Percentiles rank a stretch among this genome's conserved stretches.
Conservation (phyloP, 768 basidiomycete species). For the Mrakia frigida region DNA sequence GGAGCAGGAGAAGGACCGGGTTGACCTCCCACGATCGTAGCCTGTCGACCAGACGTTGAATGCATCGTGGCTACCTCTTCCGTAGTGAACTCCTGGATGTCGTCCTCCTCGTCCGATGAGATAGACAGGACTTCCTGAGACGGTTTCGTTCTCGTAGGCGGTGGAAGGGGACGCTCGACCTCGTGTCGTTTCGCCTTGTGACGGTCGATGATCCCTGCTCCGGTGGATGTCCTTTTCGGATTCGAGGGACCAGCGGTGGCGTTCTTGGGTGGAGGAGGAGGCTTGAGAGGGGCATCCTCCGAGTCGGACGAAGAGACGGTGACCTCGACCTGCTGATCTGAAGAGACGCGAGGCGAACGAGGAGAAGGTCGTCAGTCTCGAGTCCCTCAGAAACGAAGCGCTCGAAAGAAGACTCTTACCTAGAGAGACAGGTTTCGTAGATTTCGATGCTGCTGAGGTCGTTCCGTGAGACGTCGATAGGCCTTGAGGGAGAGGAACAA, state of each 20-base stretch:
- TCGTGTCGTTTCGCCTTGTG: not conserved
- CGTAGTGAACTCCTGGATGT: not conserved
- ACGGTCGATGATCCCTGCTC: not conserved
- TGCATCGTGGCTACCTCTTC: too few relatives aligned
- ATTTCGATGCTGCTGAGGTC: too few relatives aligned
- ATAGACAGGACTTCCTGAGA: not conserved
- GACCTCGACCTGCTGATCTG: too few relatives aligned
- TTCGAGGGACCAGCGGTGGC: not conserved
- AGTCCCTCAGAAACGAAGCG: too few relatives aligned
- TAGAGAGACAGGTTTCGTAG: too few relatives aligned
- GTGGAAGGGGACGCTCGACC: not conserved
- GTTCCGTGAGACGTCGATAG: not conserved
- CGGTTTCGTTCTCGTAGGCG: not conserved
- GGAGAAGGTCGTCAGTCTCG: too few relatives aligned
- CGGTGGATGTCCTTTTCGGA: not conserved
- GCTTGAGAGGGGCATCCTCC: too few relatives aligned
- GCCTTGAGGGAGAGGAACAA: not conserved
- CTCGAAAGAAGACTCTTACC: too few relatives aligned
- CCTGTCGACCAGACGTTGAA: too few relatives aligned
- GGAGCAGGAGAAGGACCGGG: not conserved
- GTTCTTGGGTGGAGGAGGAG: not conserved
- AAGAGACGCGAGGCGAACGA: too few relatives aligned
- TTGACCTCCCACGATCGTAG: not conserved
- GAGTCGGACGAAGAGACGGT: too few relatives aligned
- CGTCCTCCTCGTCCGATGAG: not conserved